Base-by-base conservation (phyloP, 176 grass and related monocot species). In the Ensete ventricosum region DNA sequence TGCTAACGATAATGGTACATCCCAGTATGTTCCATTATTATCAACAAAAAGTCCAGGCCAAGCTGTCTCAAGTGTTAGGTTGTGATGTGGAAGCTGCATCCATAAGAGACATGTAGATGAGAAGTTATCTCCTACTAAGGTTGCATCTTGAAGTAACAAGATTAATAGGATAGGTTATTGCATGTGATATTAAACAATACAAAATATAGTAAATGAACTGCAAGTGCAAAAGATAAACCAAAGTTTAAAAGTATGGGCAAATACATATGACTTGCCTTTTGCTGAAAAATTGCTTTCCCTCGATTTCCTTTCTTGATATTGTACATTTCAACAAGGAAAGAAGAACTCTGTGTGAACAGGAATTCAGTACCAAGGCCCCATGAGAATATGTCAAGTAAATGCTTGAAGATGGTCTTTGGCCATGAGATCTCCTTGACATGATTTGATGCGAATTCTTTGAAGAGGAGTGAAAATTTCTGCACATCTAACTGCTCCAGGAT, bases 41-140 rank as follows among this genome's bases (percentile, higher is more conserved):
- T 93, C 94, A 77, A 93, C 82, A 91, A 93, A 98, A 58, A 98
- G 82, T 73, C 85, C 88, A 69, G 94, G 94, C 76, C 86, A 93
- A 78, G 82, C 87, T 76, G 88, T 84, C 85, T 90, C 78, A 70
- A 91, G 79, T 71, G 88, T 87, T 81, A 98, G 14, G 80, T 80
- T 89, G 73, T 93, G 88, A 62, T 76, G 76, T 74, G 80, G 80
- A 84, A 98, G 52, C 88, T 98, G 86, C 78, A 93, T 70, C 8
- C 49, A 50, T 20, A 43, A 70, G 48, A 48, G 8, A 68, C 3
- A 19, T 21, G 34, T 43, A 6, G 34, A 69, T 48, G 12, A 11
- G 62, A n/a, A 34, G 17, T 26, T 17, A 67, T 6, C 13, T 19
- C 63, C 24, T 65, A 29, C 26, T 14, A 12, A 65, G 23, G 1